Percentiles rank a stretch among this genome's conserved stretches.
These are phyloP conservation scores for Trypanosoma vivax DNA, from an alignment of 208 protist species.

Conservation along the genomic window DNA sequence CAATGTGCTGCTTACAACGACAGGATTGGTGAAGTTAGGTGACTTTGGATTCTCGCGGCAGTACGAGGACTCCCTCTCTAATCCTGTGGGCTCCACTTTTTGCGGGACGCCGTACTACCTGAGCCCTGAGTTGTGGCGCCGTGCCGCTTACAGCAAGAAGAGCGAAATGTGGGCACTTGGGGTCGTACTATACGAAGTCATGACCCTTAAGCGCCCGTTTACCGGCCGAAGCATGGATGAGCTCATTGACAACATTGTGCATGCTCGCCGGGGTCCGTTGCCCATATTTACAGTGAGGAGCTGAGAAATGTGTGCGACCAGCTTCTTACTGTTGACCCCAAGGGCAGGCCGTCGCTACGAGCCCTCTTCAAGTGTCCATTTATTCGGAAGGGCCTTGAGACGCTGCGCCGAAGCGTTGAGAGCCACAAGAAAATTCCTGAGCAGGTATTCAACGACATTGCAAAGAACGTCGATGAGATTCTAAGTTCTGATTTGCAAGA, in stretches of 20 bases:
- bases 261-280: slow-evolving; percentile 40
- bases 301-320: slow-evolving; percentile 48
- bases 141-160: slow-evolving; percentile 91
- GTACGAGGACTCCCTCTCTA: slow-evolving; percentile 82
- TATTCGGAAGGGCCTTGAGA: slow-evolving; percentile 50
- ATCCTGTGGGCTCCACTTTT: slow-evolving; percentile 80
- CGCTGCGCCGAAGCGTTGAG: slow-evolving; percentile 69
- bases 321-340: slow-evolving; percentile 56
- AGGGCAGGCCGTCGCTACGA: slow-evolving; percentile 47
- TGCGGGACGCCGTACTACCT: slow-evolving; percentile 91
- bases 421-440: slow-evolving; percentile 57
- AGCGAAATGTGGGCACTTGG: slow-evolving; percentile 91
- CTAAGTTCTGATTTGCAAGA: slow-evolving; percentile 33
- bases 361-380: slow-evolving; percentile 67
- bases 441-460: slow-evolving; percentile 54
- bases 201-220: slow-evolving; percentile 77
- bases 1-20: slow-evolving; percentile 81
- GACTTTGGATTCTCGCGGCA: slow-evolving; percentile 85
- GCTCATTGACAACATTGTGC: slow-evolving; percentile 80
- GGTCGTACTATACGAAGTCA: slow-evolving; percentile 82
- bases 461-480: slow-evolving; percentile 45
- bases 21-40: slow-evolving; percentile 77
- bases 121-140: slow-evolving; percentile 88
- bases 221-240: slow-evolving; percentile 79
- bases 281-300: slow-evolving; percentile 36